Evolutionary conservation across 148 eudicot species (phyloP).

Genomic region (Rhododendron ferrugineum): DNA sequence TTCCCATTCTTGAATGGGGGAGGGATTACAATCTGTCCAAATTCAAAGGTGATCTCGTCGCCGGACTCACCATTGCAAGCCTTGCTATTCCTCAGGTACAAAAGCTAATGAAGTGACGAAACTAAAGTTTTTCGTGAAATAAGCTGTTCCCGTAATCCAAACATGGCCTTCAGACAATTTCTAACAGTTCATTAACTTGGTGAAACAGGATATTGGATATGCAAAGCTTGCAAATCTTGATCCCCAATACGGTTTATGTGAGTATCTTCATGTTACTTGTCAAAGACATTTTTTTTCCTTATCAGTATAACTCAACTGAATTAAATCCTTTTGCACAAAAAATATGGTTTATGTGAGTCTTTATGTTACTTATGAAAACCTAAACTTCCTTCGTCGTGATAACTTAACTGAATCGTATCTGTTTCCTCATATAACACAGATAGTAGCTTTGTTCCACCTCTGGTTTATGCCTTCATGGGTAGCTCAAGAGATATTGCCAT

Average conservation of each 20-base stretch:
- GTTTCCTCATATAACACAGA: slow-evolving; percentile 32
- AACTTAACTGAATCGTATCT: neutral
- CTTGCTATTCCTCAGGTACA: slow-evolving; percentile 87
- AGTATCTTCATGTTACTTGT: slow-evolving; percentile 16
- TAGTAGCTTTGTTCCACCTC: slow-evolving; percentile 34
- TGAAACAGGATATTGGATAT: slow-evolving; percentile 74
- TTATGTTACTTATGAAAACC: neutral
- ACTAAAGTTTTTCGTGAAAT: neutral
- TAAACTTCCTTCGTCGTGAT: neutral
- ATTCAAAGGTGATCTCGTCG: slow-evolving; percentile 60
- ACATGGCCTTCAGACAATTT: neutral
- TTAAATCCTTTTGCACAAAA: neutral
- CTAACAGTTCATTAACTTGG: neutral
- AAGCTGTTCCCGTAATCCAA: neutral
- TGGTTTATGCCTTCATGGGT: slow-evolving; percentile 68
- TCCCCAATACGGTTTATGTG: slow-evolving; percentile 66
- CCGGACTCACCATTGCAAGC: slow-evolving; percentile 86
- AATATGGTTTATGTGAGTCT: slow-evolving; percentile 54
- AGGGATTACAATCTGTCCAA: slow-evolving; percentile 47
- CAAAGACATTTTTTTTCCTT: neutral
- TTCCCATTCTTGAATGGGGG: slow-evolving; percentile 90
- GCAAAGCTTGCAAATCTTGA: slow-evolving; percentile 70
- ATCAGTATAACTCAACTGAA: neutral
- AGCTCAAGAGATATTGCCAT: slow-evolving; percentile 93
- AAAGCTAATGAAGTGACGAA: neutral